phyloP scores from a whole-genome alignment of 495 filamentous ascomycete species.

The Aspergillus haitiensis region DNA sequence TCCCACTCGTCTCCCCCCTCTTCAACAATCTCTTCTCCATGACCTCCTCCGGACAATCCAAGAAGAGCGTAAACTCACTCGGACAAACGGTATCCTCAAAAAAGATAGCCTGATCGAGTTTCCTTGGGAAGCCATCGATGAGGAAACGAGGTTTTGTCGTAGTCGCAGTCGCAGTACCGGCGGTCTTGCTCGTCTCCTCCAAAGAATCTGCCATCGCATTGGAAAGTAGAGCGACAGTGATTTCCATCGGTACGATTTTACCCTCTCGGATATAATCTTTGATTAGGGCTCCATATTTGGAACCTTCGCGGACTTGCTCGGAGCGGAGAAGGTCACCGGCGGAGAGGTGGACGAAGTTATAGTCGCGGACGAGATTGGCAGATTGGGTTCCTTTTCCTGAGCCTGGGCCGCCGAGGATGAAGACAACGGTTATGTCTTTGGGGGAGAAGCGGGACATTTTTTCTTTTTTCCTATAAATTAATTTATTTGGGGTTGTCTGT shows the following conservation, averaged over 20 bases:
- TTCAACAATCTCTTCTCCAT: conserved; percentile 83
- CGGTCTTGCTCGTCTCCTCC: conserved; percentile 8
- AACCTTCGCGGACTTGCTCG: conserved; percentile 82
- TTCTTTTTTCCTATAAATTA: conserved; percentile 31
- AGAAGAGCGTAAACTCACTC: conserved; percentile 81
- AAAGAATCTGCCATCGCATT: conserved; percentile 80
- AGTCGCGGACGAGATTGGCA: conserved; percentile 81
- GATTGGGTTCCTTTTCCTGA: conserved; percentile 73
- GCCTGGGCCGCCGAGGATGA: conserved; percentile 57
- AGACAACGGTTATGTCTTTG: conserved; percentile 79
- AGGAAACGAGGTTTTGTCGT: conserved; percentile 63
- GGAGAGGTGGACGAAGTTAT: conserved; percentile 87
- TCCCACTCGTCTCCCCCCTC: conserved; percentile 86
- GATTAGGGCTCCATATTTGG: conserved; percentile 88
- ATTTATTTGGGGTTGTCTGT: conserved; percentile 24
- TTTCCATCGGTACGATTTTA: conserved; percentile 96
- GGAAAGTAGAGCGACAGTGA: conserved; percentile 90
- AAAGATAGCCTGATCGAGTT: conserved; percentile 92
- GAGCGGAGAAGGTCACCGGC: conserved; percentile 92
- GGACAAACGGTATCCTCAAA: conserved; percentile 89
- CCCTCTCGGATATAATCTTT: conserved; percentile 86
- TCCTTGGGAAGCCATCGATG: conserved; percentile 92
- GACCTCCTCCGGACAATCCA: conserved; percentile 83
- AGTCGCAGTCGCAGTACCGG: conserved; percentile 17
- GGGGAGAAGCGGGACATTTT: conserved; percentile 66